Conservation (phyloP, 805 yeast species). For the Hanseniaspora taiwanica region DNA sequence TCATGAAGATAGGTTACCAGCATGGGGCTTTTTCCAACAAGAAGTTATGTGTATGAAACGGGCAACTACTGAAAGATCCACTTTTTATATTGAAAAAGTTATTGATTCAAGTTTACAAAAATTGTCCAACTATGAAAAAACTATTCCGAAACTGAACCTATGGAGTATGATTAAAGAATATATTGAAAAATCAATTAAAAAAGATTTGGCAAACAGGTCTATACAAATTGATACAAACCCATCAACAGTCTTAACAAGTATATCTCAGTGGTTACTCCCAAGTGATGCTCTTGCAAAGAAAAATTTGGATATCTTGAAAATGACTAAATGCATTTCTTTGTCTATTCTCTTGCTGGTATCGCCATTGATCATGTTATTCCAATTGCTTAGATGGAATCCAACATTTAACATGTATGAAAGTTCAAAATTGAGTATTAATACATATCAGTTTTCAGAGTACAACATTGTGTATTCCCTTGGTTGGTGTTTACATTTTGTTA, state of each 20-base stretch:
- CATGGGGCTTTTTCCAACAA: conserved; percentile 73
- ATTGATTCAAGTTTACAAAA: no score
- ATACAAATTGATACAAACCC: conserved; percentile 1
- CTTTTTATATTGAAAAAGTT: conserved; percentile 65
- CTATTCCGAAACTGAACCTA: conserved; percentile 9
- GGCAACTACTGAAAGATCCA: conserved; percentile 52
- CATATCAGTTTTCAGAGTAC: background rate
- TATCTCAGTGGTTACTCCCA: background rate
- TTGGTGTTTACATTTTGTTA: background rate
- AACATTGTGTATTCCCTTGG: background rate
- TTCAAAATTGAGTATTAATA: background rate
- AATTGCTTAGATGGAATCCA: background rate
- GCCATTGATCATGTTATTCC: background rate
- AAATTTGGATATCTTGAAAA: no score
- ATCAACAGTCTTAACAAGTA: background rate
- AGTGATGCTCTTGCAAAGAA: background rate
- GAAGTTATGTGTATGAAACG: conserved; percentile 78
- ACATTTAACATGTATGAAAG: background rate
- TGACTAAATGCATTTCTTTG: no score
- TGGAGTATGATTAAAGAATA: conserved; percentile 12
- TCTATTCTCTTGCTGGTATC: background rate
- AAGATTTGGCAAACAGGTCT: conserved; percentile 7
- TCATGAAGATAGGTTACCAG: conserved; percentile 65
- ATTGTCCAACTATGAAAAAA: no score
- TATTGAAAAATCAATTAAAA: conserved; percentile 5